Conservation (phyloP, 2,329 filamentous ascomycete genomes). For the Aureobasidium subglaciale region DNA sequence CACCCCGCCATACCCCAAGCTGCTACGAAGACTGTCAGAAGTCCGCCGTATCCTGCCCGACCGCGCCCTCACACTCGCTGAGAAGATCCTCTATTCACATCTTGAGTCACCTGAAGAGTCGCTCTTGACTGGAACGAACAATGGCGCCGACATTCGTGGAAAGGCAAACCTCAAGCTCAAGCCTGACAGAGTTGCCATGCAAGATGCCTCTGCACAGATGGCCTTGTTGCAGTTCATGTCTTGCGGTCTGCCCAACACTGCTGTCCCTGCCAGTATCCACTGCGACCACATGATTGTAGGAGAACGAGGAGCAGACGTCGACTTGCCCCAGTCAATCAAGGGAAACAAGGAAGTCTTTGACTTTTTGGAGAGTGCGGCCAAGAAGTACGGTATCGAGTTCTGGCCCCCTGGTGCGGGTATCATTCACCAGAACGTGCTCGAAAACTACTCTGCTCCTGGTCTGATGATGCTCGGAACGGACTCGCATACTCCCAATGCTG, state of each 20-base stretch:
- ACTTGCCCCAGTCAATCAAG: conserved; percentile 76
- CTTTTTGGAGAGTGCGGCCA: conserved; percentile 86
- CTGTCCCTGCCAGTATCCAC: conserved; percentile 94
- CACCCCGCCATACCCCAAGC: conserved; percentile 73
- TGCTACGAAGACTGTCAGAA: conserved; percentile 67
- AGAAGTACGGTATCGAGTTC: conserved; percentile 90
- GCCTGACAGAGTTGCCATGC: conserved; percentile 96
- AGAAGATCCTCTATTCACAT: conserved; percentile 98
- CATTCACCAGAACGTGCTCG: conserved; percentile 94
- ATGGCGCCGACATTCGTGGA: conserved; percentile 77
- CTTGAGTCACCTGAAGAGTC: conserved; percentile 84
- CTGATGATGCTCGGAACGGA: conserved; percentile 99
- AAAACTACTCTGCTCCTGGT: conserved; percentile 96
- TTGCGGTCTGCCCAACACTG: conserved; percentile 79
- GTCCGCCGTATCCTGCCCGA: conserved; percentile 63
- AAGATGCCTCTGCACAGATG: conserved; percentile 98
- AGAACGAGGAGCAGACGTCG: conserved; percentile 77
- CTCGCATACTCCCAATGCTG: conserved; percentile 95
- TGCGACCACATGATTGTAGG: conserved; percentile 99
- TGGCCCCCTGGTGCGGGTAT: conserved; percentile 92
- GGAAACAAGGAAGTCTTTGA: conserved; percentile 97
- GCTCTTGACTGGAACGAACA: conserved; percentile 71
- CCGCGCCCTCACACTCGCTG: conserved; percentile 71
- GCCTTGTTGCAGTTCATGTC: conserved; percentile 98
- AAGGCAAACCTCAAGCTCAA: conserved; percentile 93